A percentile compares a stretch with the other conserved stretches of the same genome.
phyloP scores from a whole-genome alignment of 2,329 filamentous ascomycete genomes.

The Pseudopyricularia javanii region DNA sequence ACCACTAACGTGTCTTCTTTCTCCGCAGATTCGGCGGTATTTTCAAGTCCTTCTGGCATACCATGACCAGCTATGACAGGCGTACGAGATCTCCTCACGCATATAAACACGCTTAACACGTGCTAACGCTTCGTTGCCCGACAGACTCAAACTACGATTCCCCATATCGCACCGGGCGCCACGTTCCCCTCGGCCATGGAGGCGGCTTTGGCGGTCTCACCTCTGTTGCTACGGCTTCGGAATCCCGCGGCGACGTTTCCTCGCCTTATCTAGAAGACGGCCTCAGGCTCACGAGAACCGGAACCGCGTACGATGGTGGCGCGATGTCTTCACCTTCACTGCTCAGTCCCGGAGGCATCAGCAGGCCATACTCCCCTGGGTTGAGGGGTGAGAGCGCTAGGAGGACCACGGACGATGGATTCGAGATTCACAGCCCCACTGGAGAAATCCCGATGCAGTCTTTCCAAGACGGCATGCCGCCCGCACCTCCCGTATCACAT shows the following conservation, averaged over 20 bases:
- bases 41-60: constrained; percentile 91
- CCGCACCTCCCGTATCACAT: constrained; percentile 74
- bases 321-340: constrained; percentile 33
- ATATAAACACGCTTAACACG: background rate
- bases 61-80: constrained; percentile 62
- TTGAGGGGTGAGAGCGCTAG: constrained; percentile 67
- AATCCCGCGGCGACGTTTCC: constrained; percentile 76
- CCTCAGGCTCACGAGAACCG: constrained; percentile 28
- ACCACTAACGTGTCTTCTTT: background rate
- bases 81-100: constrained; percentile 32
- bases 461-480: constrained; percentile 83
- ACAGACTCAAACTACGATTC: constrained; percentile 87
- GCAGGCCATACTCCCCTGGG: constrained; percentile 76
- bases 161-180: constrained; percentile 79
- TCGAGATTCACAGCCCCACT: constrained; percentile 54
- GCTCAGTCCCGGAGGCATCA: constrained; percentile 41
- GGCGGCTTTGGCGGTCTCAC: constrained; percentile 68
- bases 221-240: constrained; percentile 77
- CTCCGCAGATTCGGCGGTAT: constrained; percentile 48
- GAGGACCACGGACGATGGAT: constrained; percentile 51
- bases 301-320: constrained; percentile 43
- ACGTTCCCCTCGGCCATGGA: constrained; percentile 69
- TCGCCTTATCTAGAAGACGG: constrained; percentile 68
- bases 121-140: background rate
- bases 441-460: constrained; percentile 95